phyloP scores from a whole-genome alignment of 805 yeast genomes.

The Hanseniaspora vineae region DNA sequence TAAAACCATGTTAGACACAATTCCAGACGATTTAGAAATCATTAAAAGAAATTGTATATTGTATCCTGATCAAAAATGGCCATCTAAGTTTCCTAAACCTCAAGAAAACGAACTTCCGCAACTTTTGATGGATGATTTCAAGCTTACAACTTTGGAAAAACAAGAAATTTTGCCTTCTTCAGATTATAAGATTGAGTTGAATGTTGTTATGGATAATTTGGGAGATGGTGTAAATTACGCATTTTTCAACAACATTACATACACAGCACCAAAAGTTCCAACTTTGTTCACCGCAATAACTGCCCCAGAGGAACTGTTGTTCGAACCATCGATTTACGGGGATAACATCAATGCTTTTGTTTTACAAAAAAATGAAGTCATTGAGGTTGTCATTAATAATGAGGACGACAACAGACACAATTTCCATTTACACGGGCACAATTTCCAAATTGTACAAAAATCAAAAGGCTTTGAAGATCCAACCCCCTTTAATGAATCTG shows the following conservation, averaged over 20 bases:
- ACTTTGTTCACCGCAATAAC: conserved; percentile 51
- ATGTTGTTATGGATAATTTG: conserved; percentile 51
- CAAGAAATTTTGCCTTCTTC: conserved; percentile 40
- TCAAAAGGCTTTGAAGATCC: conserved; percentile 39
- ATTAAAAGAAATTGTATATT: conserved; percentile 43
- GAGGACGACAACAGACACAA: conserved; percentile 71
- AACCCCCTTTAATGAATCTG: conserved; percentile 38
- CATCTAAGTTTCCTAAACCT: conserved; percentile 22
- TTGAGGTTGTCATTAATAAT: conserved; percentile 71
- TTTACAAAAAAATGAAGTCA: conserved; percentile 44
- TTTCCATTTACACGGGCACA: conserved; percentile 68
- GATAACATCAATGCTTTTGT: conserved; percentile 53
- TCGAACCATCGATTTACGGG: conserved; percentile 56
- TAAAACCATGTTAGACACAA: conserved; percentile 51
- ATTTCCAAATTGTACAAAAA: conserved; percentile 48
- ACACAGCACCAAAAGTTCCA: conserved; percentile 57
- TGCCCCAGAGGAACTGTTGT: conserved; percentile 41
- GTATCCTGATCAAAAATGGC: conserved; percentile 24
- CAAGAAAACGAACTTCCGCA: conserved; percentile 8
- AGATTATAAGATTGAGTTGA: conserved; percentile 47
- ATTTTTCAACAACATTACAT: conserved; percentile 56
- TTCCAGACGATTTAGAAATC: conserved; percentile 46
- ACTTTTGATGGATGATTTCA: conserved; percentile 19
- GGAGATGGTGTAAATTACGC: conserved; percentile 71
- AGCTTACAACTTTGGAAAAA: conserved; percentile 30